Evolutionary conservation across 2,329 filamentous ascomycete species (phyloP).

Genomic region (Cladosporium sphaerospermum): DNA sequence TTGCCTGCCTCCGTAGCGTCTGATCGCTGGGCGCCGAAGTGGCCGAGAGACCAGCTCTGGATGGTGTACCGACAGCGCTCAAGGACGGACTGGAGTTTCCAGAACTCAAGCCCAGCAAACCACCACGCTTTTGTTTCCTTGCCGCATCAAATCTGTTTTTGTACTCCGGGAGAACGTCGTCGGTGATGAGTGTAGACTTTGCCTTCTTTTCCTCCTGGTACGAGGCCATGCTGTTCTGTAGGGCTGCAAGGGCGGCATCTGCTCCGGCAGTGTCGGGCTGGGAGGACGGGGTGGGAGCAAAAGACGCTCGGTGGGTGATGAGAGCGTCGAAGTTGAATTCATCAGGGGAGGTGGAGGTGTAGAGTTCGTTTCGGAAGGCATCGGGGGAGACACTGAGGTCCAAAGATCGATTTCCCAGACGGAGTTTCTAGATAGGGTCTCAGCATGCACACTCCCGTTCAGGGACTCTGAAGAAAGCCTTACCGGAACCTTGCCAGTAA

Average conservation of each 20-base stretch:
- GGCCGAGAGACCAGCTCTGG: constrained; percentile 21
- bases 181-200: constrained; percentile 36
- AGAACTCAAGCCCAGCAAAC: constrained; percentile 20
- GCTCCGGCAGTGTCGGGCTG: constrained; percentile 46
- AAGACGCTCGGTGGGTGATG: constrained; percentile 49
- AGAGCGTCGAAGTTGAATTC: constrained; percentile 51
- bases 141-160: constrained; percentile 28
- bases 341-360: constrained; percentile 39
- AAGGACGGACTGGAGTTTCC: constrained; percentile 35
- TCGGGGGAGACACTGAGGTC: constrained; percentile 49
- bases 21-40: constrained; percentile 34
- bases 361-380: constrained; percentile 53
- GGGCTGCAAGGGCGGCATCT: constrained; percentile 53
- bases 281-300: constrained; percentile 14
- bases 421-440: constrained; percentile 41
- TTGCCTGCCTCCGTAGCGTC: constrained; percentile 32
- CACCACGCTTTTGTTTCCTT: constrained; percentile 23
- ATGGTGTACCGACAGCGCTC: constrained; percentile 31
- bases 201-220: constrained; percentile 56
- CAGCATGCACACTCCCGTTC: constrained; percentile 3
- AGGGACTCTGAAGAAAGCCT: constrained; percentile 11
- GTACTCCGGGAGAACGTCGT: constrained; percentile 31
- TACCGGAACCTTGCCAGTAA: constrained; percentile 31
- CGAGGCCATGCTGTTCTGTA: constrained; percentile 54
- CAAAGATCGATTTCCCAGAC: constrained; percentile 52